A percentile compares a stretch with the other conserved stretches of the same genome.
These are phyloP conservation scores for Solanum okadae DNA, from an alignment of 257 asterid species.

Conservation along the genomic window DNA sequence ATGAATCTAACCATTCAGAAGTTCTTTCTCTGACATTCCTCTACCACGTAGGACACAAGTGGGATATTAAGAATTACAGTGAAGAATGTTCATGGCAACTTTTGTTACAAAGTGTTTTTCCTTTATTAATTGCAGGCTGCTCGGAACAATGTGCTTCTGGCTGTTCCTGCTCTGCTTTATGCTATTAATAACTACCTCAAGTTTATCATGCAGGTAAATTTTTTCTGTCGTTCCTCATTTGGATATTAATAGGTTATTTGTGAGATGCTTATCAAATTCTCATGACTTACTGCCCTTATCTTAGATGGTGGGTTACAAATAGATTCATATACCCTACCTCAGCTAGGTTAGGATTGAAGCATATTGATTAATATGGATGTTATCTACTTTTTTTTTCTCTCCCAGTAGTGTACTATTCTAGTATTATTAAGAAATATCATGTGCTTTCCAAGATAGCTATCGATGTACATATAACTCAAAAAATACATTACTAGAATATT, in stretches of 20 bases:
- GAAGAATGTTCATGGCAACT: background rate
- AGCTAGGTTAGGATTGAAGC: background rate
- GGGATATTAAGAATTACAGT: background rate
- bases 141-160: slow-evolving; percentile 68
- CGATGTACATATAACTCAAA: background rate
- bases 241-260: background rate
- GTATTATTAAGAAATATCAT: background rate
- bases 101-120: background rate
- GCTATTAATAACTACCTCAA: slow-evolving; percentile 89
- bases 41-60: background rate
- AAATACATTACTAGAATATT: background rate
- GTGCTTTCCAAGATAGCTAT: background rate
- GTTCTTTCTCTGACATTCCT: background rate
- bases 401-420: background rate
- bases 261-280: background rate
- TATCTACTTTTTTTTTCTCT: background rate
- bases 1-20: background rate
- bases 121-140: slow-evolving; percentile 66
- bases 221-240: background rate
- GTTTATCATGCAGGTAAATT: slow-evolving; percentile 83
- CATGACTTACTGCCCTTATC: background rate
- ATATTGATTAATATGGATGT: background rate
- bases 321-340: background rate
- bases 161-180: slow-evolving; percentile 93
- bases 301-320: background rate